Evolutionary conservation across 108 stramenopile genomes (phyloP).

Genomic region (Mayamaea pseudoterrestris): DNA sequence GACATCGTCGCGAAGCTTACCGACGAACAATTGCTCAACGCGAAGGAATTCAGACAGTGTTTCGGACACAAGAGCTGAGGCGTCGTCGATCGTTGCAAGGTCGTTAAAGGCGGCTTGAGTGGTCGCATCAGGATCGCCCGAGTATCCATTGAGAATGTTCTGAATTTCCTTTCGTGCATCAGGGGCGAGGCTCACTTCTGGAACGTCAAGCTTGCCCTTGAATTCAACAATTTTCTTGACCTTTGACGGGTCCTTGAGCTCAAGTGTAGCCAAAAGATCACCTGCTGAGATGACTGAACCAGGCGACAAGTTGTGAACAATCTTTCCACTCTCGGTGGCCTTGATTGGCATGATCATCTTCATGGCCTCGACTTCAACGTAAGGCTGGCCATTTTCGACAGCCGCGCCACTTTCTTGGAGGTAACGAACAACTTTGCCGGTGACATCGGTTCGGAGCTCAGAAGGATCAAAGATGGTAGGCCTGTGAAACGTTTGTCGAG

Average conservation of each 20-base stretch:
- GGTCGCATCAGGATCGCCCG: conserved; percentile 43
- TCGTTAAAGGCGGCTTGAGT: conserved; percentile 36
- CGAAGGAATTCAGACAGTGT: conserved; percentile 74
- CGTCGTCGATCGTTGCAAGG: conserved; percentile 30
- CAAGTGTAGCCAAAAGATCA: conserved; percentile 88
- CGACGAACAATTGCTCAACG: conserved; percentile 77
- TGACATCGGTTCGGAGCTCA: conserved; percentile 92
- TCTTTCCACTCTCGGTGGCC: conserved; percentile 90
- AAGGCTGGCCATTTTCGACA: conserved; percentile 86
- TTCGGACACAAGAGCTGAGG: conserved; percentile 41
- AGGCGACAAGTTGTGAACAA: conserved; percentile 82
- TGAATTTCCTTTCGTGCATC: conserved; percentile 21
- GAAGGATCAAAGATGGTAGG: conserved; percentile 95
- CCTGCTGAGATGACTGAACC: conserved; percentile 94
- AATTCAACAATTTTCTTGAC: conserved; percentile 89
- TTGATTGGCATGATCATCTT: conserved; percentile 96
- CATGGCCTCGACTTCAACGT: conserved; percentile 93
- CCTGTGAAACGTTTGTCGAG: conserved; percentile 15
- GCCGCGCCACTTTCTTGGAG: conserved; percentile 84
- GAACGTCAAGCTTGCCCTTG: conserved; percentile 61
- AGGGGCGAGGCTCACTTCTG: conserved; percentile 18
- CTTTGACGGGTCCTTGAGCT: conserved; percentile 90
- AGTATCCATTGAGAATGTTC: conserved; percentile 70
- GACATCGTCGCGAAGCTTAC: conserved; percentile 73
- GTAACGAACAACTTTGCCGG: conserved; percentile 98